These are phyloP conservation scores for Ziziphus jujuba DNA, from an alignment of 306 rosid genomes.

Conservation along the genomic window DNA sequence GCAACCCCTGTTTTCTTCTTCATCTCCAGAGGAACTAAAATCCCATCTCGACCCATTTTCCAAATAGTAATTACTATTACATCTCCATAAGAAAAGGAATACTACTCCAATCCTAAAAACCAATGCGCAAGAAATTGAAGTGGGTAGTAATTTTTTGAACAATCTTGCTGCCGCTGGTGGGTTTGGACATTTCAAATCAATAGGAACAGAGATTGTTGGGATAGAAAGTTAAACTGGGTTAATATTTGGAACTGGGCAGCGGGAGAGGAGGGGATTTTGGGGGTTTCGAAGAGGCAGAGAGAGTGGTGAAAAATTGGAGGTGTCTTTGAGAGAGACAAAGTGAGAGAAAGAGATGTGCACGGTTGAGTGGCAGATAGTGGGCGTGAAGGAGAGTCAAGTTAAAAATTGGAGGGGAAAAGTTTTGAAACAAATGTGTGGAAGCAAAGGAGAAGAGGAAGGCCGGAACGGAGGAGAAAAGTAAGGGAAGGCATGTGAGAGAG, in stretches of 20 bases:
- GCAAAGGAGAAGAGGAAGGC: too few species aligned
- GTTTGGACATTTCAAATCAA: neutral
- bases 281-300: conserved; percentile 20
- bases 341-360: conserved; percentile 6
- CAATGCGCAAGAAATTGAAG: neutral
- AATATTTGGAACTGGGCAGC: neutral
- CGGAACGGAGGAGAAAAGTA: too few species aligned
- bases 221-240: too few species aligned
- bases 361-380: neutral
- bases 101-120: neutral
- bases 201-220: neutral
- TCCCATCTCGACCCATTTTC: conserved; percentile 30
- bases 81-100: neutral
- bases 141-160: neutral
- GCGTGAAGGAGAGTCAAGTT: neutral
- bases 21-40: conserved; percentile 32
- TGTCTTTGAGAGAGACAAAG: neutral
- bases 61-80: neutral
- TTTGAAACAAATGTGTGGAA: neutral
- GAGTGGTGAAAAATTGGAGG: neutral
- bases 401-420: conserved; percentile 3
- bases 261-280: neutral
- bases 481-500: too few species aligned
- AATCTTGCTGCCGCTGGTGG: neutral
- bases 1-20: conserved; percentile 58